Evolutionary conservation across 2,329 filamentous ascomycete genomes (phyloP), one percentile per base, ranked within the genome.

Genomic region (Mycosphaerella sp.): DNA sequence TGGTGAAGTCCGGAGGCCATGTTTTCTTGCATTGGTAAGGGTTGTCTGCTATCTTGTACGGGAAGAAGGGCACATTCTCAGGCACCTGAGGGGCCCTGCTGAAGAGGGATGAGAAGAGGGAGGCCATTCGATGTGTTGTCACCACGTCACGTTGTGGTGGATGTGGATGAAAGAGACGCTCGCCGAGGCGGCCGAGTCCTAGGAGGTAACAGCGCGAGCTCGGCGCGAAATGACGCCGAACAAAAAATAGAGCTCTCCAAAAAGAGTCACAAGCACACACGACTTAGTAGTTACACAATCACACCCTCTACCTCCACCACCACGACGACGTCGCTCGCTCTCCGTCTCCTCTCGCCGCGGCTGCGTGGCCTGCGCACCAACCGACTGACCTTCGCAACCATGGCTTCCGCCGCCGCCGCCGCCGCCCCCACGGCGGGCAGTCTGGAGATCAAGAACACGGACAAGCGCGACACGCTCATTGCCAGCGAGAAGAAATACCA

Each of bases 401-500:
- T 72, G 69, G 73, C 74, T 67, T 80, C 80, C 59, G 72, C 73
- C 34, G 67, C 74, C 65, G 73, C 73, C 42, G 80, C 79, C 43
- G 71, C 78, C 61, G 75, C 77, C 62, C 74, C 73, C 64, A 74
- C 78, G 45, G 78, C 80, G 64, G 83, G 82, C 59, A 85, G 81
- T 40, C 72, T 85, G 59, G 84, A 85, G 67, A 78, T 85, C 59
- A 82, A 85, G 72, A 65, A 88, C 81, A 95, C 90, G 39, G 89
- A 95, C 66, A 95, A 95, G 75, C 80, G 90, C 70, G 89, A 95
- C 67, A 81, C 84, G 48, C 78, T 95, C 62, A 85, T 93, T 64
- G 82, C 82, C 32, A 81, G 86, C 66, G 92, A 97, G 76, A 95
- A 93, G 76, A 90, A 90, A 70, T 96, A 95, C 74, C 92, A 97